Base-by-base conservation (phyloP, 352 stramenopile species). In the Globisporangium nodosum region DNA sequence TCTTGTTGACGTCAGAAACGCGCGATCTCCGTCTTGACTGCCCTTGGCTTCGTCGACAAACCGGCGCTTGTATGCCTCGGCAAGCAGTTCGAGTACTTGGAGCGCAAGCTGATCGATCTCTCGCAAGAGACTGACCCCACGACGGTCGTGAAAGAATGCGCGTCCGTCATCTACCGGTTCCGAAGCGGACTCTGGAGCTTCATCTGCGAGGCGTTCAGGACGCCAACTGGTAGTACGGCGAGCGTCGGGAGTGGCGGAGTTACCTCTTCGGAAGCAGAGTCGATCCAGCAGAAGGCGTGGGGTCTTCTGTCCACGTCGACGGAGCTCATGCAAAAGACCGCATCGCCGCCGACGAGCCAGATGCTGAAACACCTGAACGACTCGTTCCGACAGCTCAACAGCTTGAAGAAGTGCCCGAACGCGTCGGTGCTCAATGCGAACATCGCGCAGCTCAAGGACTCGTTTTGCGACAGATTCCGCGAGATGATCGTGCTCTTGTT, bases 151-250 rank as follows among this genome's bases (percentile, higher is more conserved):
- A 74, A 72, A 37, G 78, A 83, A 24, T 86, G 76, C 45, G 68
- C 71, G 0, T 72, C 64, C 5, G 58, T 89, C 37, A 69, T 88
- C n/a, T 69, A 69, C 27, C 76, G 80, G 18, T 91, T 93, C 61
- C 74, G 76, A 16, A 87, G 63, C 33, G 78, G 83, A 0, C 57
- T 93, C 8, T 91, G 83, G 83, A 65, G 71, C 7, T 79, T 91
- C 13, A 81, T 91, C 39, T 91, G 81, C 55, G 81, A 93, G 24
- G 52, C 87, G 7, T 90, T 93, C 61, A 82, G 85, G 61, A 69
- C 73, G 0, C 54, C 73, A n/a, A 58, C 68, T 9, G 52, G 56
- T 18, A 73, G 64, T 37, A 60, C 58, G 1, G 61, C 54, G 18
- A 58, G 49, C 9, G 53, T 16, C 11, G 66, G 51, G 12, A 73